Base-by-base conservation (phyloP, 352 stramenopile genomes). In the Phytophthora cactorum region DNA sequence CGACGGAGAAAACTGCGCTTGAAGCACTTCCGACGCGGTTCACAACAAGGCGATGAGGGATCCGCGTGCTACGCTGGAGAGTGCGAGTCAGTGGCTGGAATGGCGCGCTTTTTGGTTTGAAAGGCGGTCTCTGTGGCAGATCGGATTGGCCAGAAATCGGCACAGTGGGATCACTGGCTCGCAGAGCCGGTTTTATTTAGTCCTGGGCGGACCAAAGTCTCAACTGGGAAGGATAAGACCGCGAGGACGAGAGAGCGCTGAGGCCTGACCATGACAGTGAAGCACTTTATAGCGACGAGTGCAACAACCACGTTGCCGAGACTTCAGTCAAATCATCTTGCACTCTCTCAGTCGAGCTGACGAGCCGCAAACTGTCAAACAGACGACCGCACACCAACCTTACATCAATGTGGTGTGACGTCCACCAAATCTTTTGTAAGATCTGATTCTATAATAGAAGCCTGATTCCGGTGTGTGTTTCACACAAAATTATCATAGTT, bases 41-140 rank as follows among this genome's bases (percentile, higher is more conserved):
- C 34, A 58, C 68, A 43, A 76, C 43, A 5, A 32, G 15, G 51
- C 67, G 67, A 71, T 45, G 29, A 46, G 27, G 52, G 49, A 49
- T 63, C 56, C 50, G 39, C 43, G 44, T 58, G 56, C 47, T 31
- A 66, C 46, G 53, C 57, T 62, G 47, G 28, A 63, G 25, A 57
- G 41, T 34, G 28, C 28, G 39, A 68, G 66, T 73, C 49, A 34
- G 51, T 72, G 65, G 65, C 65, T 68, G 52, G 68, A 70, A 67
- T 63, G 38, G 57, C 52, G 54, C 54, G 53, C 53, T 65, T 63
- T 70, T 71, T 29, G 10, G 45, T 68, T 60, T 68, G 47, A 68
- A 66, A 31, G 22, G 39, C 53, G 32, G 52, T 25, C n/a, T 66
- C 41, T 58, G 31, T 11, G 25, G 2, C 12, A 54, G 17, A 52